Base-by-base conservation (phyloP, 2,329 filamentous ascomycete species). In the Alternaria panax region DNA sequence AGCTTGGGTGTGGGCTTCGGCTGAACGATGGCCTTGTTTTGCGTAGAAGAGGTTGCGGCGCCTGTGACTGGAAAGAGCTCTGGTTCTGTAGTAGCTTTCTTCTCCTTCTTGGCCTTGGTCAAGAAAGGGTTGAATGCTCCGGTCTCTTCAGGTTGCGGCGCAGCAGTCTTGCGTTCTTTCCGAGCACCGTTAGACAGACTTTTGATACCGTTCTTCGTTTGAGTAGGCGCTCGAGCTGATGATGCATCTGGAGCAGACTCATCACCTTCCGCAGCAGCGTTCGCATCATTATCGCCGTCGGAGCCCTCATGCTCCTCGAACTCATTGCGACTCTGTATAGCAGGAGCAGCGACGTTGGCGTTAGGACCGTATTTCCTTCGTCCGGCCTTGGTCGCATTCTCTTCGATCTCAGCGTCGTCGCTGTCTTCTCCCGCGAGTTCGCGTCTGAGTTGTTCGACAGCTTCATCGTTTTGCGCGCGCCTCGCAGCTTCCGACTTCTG, bases 391-490 rank as follows among this genome's bases (percentile, higher is more conserved):
- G 80, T 78, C 47, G 85, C 84, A 32, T 87, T 86, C 42, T 83
- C 81, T 6, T 81, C 80, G 20, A 79, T 79, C n/a, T 82, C 81
- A 78, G 65, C 83, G 66, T 77, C 71, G 4, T 64, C 60, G 5
- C 87, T 89, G 27, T 89, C 88, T 41, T 86, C 85, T 2, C 84
- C 84, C 50, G 83, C 83, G 22, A 97, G 82, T 47, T 94, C 90
- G 56, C 87, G 87, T 48, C 89, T 85, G 48, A 97, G 67, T 7
- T 67, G 66, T 53, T 78, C 75, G 32, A 81, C 70, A 30, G 92
- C 86, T 56, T 91, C 90, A 69, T 97, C 92, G 67, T 98, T 97
- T 57, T 88, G 86, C 63, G 90, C 87, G 77, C 90, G 93, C 70
- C 88, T 88, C 36, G 88, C 84, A 27, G 90, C 90, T 72, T 97